Percentiles rank a stretch among this genome's conserved stretches.
phyloP scores from a whole-genome alignment of 179 eudicot species.

The Amaranthus tricolor region DNA sequence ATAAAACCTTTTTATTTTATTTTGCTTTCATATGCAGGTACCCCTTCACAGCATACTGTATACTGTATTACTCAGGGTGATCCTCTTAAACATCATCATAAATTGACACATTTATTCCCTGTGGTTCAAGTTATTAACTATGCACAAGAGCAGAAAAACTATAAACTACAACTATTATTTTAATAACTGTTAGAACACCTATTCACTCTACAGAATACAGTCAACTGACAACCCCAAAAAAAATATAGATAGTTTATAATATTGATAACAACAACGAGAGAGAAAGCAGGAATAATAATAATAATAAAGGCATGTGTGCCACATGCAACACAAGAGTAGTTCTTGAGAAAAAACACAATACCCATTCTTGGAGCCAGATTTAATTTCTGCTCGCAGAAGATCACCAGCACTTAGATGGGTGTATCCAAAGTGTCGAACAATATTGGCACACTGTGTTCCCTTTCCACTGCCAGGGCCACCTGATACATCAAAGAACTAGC shows the following conservation, averaged over 20 bases:
- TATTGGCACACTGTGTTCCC: conserved; percentile 91
- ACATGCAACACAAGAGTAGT: background rate
- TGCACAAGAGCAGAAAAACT: background rate
- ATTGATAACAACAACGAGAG: background rate
- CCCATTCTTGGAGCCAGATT: conserved; percentile 72
- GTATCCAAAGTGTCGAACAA: conserved; percentile 79
- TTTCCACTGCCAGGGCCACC: conserved; percentile 99
- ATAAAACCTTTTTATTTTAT: too few relatives aligned
- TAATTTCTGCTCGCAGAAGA: conserved; percentile 84
- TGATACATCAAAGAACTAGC: conserved; percentile 15
- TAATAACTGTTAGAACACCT: background rate
- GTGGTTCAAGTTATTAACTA: background rate
- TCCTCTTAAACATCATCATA: too few relatives aligned
- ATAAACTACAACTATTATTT: background rate
- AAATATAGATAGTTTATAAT: background rate
- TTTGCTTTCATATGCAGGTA: too few relatives aligned
- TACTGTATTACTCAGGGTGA: too few relatives aligned
- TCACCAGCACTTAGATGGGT: conserved; percentile 98
- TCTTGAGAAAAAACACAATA: conserved; percentile 9
- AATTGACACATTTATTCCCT: too few relatives aligned
- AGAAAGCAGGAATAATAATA: background rate
- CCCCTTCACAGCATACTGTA: too few relatives aligned
- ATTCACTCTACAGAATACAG: background rate
- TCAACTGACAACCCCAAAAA: background rate
- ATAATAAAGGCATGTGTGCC: background rate